Conservation (phyloP, 257 asterid species). For the Primulina huaijiensis region DNA sequence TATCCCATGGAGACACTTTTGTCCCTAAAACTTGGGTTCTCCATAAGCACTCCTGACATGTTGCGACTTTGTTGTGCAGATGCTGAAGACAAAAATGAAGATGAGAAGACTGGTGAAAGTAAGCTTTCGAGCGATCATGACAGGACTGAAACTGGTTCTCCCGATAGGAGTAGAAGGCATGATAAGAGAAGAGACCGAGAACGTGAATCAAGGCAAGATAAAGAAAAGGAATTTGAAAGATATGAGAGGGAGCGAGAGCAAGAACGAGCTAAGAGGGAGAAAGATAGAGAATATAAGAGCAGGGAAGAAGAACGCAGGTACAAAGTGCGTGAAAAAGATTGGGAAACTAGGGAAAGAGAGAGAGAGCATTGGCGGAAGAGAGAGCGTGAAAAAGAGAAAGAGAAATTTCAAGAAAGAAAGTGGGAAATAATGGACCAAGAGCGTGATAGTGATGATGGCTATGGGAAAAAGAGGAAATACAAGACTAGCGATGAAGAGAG, state of each 20-base stretch:
- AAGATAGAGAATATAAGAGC: constrained; percentile 83
- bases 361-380: constrained; percentile 83
- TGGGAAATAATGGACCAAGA: constrained; percentile 82
- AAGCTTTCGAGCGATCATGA: constrained; percentile 66
- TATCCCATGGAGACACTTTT: background rate
- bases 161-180: constrained; percentile 73
- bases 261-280: constrained; percentile 91
- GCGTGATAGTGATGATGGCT: constrained; percentile 77
- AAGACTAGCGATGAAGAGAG: constrained; percentile 85
- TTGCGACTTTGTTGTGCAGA: constrained; percentile 38
- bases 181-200: constrained; percentile 83
- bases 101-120: constrained; percentile 66
- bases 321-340: constrained; percentile 86
- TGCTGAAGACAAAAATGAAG: constrained; percentile 64
- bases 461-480: constrained; percentile 75
- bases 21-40: constrained; percentile 13
- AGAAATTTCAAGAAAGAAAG: constrained; percentile 79
- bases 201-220: constrained; percentile 69
- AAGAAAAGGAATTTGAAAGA: constrained; percentile 91
- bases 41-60: constrained; percentile 23
- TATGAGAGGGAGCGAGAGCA: constrained; percentile 92
- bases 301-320: constrained; percentile 96
- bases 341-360: constrained; percentile 98
- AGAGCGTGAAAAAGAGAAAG: constrained; percentile 89
- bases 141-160: constrained; percentile 65